Evolutionary conservation across 768 basidiomycete genomes (phyloP), one percentile per base, ranked within the genome.

Genomic region (Pisolithus orientalis): DNA sequence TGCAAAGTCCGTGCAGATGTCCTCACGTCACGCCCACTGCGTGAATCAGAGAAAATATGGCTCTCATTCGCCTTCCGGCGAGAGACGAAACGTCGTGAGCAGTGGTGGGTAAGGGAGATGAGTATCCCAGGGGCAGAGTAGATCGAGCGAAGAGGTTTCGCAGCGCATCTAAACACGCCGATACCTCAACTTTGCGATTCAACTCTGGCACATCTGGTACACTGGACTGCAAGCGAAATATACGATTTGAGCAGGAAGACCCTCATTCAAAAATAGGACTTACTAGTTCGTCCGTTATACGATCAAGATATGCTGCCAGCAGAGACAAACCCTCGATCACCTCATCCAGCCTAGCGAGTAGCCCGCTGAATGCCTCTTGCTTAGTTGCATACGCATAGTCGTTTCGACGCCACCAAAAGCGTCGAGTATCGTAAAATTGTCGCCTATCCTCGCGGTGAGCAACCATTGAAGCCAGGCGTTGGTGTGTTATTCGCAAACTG

Each of bases 261-360:
- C 21, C 25, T 39, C 28, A 4, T 4, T 25, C 1, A 17, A 37
- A 24, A 13, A 42, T 7, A 14, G 28, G 14, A 44, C 68, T 46
- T 47, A 60, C 66, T n/a, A 68, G 53, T 9, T 57, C 54, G 4
- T 62, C 59, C 2, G 68, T 56, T 6, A 62, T 64, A 60, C 59
- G 62, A 10, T 68, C 66, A 25, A 68, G 64, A 37, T 68, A 64
- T 11, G 57, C 58, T 7, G 47, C 49, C 47, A 68, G 51, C 25
- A 55, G 60, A 10, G 34, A 57, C 14, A 59, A 40, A 39, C 62
- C 59, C 29, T 56, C 55, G 6, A 62, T 56, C 9, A 56, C 43
- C 28, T 45, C 49, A 37, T 66, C 66, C 43, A 69, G 44, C 44
- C 60, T 64, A 2, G 44, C 16, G 39, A 59, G 46, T 39, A 66